Evolutionary conservation across 805 yeast genomes (phyloP).

Genomic region (Suhomyces xylopsoci): DNA sequence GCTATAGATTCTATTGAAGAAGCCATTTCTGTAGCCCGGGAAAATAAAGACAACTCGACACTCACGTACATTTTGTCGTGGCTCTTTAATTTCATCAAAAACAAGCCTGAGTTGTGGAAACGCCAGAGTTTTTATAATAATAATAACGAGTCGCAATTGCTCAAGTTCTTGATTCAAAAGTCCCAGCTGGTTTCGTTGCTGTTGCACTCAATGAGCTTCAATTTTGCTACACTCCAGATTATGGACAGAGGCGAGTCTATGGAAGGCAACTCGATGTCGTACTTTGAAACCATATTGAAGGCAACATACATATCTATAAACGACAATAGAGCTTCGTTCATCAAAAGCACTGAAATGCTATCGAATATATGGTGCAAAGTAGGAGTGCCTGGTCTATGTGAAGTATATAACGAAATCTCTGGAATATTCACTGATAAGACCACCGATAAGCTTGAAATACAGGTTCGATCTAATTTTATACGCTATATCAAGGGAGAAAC

Average conservation of each 20-base stretch:
- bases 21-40: conserved; percentile 84
- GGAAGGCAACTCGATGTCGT: conserved; percentile 16
- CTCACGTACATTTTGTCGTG: conserved; percentile 70
- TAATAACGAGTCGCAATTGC: conserved; percentile 60
- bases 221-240: conserved; percentile 57
- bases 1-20: conserved; percentile 82
- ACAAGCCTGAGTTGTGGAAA: conserved; percentile 56
- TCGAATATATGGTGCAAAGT: conserved; percentile 51
- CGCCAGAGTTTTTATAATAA: conserved; percentile 44
- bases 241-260: conserved; percentile 51
- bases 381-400: conserved; percentile 47
- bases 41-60: conserved; percentile 71
- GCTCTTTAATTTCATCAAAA: conserved; percentile 67
- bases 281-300: conserved; percentile 56
- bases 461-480: conserved; percentile 37
- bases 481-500: conserved; percentile 38
- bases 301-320: conserved; percentile 55
- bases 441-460: conserved; percentile 38
- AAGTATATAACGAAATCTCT: conserved; percentile 48
- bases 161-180: conserved; percentile 57
- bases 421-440: conserved; percentile 33
- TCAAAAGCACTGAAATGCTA: conserved; percentile 44
- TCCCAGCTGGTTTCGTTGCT: conserved; percentile 48
- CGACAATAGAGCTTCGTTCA: conserved; percentile 41
- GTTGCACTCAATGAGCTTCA: conserved; percentile 60